Conservation (phyloP, 202 grass and related monocot genomes). For the Musa balbisiana region DNA sequence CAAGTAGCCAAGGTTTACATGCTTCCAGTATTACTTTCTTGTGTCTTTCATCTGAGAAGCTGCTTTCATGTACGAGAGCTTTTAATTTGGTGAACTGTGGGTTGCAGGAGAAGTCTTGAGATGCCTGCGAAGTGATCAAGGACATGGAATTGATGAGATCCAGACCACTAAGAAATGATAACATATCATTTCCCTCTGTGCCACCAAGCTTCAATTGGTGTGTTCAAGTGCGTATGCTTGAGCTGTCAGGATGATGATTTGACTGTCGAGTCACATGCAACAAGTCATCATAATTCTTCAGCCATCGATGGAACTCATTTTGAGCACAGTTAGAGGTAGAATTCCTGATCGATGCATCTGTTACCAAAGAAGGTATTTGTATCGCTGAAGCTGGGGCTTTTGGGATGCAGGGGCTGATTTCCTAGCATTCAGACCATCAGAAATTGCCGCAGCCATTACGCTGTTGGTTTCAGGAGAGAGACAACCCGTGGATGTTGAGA, state of each 20-base stretch:
- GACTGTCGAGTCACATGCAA: constrained; percentile 44
- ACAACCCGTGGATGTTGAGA: constrained; percentile 48
- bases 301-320: too few species aligned
- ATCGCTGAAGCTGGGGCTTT: constrained; percentile 24
- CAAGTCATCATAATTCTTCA: constrained; percentile 45
- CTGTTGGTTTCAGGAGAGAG: constrained; percentile 56
- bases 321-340: too few species aligned
- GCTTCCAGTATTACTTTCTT: neutral
- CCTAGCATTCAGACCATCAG: constrained; percentile 68
- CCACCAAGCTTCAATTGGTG: constrained; percentile 69
- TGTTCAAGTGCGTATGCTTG: constrained; percentile 66
- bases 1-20: constrained; percentile 56
- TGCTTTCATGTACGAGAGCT: too few species aligned
- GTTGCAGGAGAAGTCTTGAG: constrained; percentile 69
- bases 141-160: constrained; percentile 45
- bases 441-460: constrained; percentile 68
- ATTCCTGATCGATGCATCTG: too few species aligned
- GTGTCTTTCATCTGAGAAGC: too few species aligned
- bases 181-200: constrained; percentile 38
- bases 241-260: constrained; percentile 68
- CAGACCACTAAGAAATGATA: constrained; percentile 41
- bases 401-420: constrained; percentile 62
- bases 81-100: too few species aligned
- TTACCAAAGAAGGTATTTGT: too few species aligned
- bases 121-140: constrained; percentile 72